A percentile compares a stretch with the other conserved stretches of the same genome.
Conservation (phyloP, 2,329 filamentous ascomycete species). For the Coniochaeta prunicola region DNA sequence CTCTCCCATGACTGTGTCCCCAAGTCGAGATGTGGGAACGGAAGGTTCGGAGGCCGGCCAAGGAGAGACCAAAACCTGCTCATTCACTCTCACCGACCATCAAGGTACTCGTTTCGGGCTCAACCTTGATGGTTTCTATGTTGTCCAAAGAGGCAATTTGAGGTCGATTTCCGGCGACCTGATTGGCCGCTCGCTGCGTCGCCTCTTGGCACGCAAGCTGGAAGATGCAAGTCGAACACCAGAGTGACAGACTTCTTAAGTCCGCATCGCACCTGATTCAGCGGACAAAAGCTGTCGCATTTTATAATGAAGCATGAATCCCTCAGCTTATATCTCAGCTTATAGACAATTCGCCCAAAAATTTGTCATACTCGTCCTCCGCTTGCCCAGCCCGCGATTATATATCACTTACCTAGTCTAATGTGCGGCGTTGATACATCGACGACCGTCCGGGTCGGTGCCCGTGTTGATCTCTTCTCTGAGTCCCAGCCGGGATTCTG, state of each 20-base stretch:
- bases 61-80: neutral
- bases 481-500: neutral
- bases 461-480: constrained; percentile 17
- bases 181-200: neutral
- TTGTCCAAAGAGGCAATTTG: constrained; percentile 3
- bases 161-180: neutral
- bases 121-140: neutral
- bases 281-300: no score
- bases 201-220: no score
- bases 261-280: no score
- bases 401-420: no score
- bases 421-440: constrained; percentile 15
- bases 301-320: no score
- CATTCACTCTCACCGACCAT: neutral
- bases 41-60: neutral
- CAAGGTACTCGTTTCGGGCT: neutral
- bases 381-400: neutral
- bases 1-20: neutral
- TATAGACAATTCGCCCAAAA: no score
- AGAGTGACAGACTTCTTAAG: no score
- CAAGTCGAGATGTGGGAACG: no score
- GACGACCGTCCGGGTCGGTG: constrained; percentile 13
- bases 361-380: no score
- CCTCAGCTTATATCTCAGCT: no score
- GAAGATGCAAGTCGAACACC: no score